These are phyloP conservation scores for Pezicula neosporulosa DNA, from an alignment of 2,329 filamentous ascomycete species.

Conservation along the genomic window DNA sequence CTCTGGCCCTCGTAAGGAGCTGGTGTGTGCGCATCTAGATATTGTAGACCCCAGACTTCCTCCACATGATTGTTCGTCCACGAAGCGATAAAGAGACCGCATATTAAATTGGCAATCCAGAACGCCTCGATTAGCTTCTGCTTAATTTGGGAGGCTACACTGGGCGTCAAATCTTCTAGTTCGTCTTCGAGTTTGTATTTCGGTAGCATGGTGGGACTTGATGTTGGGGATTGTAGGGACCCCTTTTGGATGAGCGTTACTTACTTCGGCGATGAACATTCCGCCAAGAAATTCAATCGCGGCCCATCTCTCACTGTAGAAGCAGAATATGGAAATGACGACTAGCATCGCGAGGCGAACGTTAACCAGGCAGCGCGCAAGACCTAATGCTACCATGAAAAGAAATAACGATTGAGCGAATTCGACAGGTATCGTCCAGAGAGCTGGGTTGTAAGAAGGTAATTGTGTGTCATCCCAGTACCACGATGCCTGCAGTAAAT, in stretches of 20 bases:
- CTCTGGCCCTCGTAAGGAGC: constrained; percentile 21
- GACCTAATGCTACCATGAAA: constrained; percentile 21
- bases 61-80: constrained; percentile 24
- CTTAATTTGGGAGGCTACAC: constrained; percentile 2
- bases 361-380: constrained; percentile 19
- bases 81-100: constrained; percentile 24
- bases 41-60: constrained; percentile 18
- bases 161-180: not conserved
- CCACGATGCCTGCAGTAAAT: constrained; percentile 23
- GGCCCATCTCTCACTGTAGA: constrained; percentile 20
- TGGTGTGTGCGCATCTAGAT: constrained; percentile 20
- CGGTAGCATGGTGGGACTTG: constrained; percentile 17
- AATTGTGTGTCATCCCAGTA: constrained; percentile 1
- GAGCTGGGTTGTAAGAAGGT: constrained; percentile 23
- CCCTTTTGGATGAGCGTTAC: constrained; percentile 33
- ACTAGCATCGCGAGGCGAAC: constrained; percentile 20
- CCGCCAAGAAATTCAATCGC: constrained; percentile 42
- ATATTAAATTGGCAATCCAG: constrained; percentile 21
- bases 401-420: constrained; percentile 27
- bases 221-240: constrained; percentile 10
- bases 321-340: constrained; percentile 20
- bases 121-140: constrained; percentile 15
- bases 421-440: constrained; percentile 29
- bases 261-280: constrained; percentile 41
- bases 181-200: constrained; percentile 12